Evolutionary conservation across 306 rosid species (phyloP), one percentile per base, ranked within the genome.

Genomic region (Vigna unguiculata): DNA sequence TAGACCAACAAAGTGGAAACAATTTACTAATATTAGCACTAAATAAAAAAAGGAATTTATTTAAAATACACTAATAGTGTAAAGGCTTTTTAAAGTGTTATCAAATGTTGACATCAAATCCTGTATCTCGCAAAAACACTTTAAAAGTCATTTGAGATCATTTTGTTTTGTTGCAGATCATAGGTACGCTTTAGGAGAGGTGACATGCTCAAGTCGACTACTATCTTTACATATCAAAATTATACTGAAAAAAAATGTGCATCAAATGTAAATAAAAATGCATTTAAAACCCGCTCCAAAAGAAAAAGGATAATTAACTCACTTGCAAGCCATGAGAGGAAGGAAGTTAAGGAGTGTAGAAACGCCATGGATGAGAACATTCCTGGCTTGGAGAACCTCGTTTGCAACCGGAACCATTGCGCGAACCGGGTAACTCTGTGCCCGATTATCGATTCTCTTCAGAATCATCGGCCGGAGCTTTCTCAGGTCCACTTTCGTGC

Each of bases 291-390:
- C 2, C 63, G n/a, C 14, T 30, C 16, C 20, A 25, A 12, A 36
- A 14, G 0, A 34, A 2, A 20, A 2, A 36, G 3, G 36, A n/a
- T 3, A 62, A 75, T 7, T 17, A n/a, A 83, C 90, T 89, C 71
- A 95, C 96, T 88, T 90, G 97, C 97, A 92, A 51, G 91, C 83
- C 85, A 91, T 25, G 71, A 89, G 67, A 7, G 98, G 94, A 60
- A 87, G 47, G 64, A 57, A 51, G 10, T 83, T 83, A 58, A 91
- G 88, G 70, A 89, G 96, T 48, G 86, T 75, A 13, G 98, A 88
- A 67, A 92, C 97, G 34, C 98, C 98, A 54, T 85, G 81, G 36
- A 86, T 72, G 76, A 91, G 85, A 55, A 45, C 6, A 53, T 75
- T 75, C 82, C 96, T 80, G 11, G 94, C 84, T 17, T 80, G 60